Evolutionary conservation across 2,329 filamentous ascomycete species (phyloP), one percentile per base, ranked within the genome.

Genomic region (Phyllosticta citriasiana): DNA sequence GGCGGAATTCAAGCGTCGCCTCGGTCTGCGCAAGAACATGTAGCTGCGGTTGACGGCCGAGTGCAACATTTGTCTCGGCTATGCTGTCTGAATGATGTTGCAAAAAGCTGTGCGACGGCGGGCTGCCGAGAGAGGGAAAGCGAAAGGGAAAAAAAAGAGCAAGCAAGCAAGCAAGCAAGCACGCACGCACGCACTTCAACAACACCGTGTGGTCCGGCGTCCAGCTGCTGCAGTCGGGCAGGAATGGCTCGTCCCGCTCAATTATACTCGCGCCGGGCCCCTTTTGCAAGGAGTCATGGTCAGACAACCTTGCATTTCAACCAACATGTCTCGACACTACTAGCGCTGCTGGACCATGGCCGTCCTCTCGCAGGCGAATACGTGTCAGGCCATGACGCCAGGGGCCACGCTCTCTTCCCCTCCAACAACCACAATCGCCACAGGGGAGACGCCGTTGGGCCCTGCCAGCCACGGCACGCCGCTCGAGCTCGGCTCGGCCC

Each of bases 1-100:
- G 33, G 4, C 16, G 33, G 33, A 9, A 16, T 14, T n/a, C 16
- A 12, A 47, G 40, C n/a, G 59, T 51, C 59, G 52, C 52, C 54
- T 47, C 25, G 58, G 58, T 60, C 59, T 61, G 59, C 59, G 59
- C 24, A 57, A 55, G 55, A 61, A 61, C 22, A 61, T 60, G 58
- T 60, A 60, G 58, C 53, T 60, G 22, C 58, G 58, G 53, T 33
- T 40, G 53, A 55, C 22, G 58, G 53, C 55, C 35, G 55, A 52
- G 58, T 50, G 51, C 53, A 56, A 60, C 58, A 60, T 60, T 60
- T 47, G 40, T 47, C 40, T 47, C 40, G 40, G 40, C n/a, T 40
- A 4, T 40, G 33, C 33, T 19, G 40, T 16, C 12, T 47, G 40
- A 47, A 5, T 47, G 40, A 19, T n/a, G 40, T n/a, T 6, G 40